Evolutionary conservation across 2,329 filamentous ascomycete species (phyloP).

Genomic region (Beauveria sp.): DNA sequence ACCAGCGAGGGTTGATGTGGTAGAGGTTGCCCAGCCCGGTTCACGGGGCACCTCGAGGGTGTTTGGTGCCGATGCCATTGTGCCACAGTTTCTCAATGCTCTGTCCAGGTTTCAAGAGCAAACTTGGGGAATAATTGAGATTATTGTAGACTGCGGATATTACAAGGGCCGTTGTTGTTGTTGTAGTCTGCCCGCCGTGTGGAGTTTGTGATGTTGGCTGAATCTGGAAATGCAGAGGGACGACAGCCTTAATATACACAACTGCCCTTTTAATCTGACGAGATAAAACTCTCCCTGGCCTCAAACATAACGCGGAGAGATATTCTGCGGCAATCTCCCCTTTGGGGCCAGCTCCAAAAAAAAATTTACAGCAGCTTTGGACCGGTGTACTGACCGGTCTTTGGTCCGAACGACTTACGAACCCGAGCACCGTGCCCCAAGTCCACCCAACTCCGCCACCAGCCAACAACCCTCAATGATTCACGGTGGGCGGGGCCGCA

Average conservation of each 20-base stretch:
- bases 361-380: not conserved
- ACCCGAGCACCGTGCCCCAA: conserved; percentile 1
- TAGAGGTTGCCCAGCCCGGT: conserved; percentile 2
- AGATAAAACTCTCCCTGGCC: not conserved
- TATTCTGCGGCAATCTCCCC: not conserved
- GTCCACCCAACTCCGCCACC: conserved; percentile 7
- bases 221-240: too few relatives aligned
- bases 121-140: too few relatives aligned
- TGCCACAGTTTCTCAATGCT: not conserved
- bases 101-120: too few relatives aligned
- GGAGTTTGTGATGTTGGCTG: too few relatives aligned
- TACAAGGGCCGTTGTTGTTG: too few relatives aligned
- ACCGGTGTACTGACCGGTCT: not conserved
- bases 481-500: conserved; percentile 6
- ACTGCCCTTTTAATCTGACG: not conserved
- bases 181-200: too few relatives aligned
- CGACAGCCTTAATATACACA: too few relatives aligned
- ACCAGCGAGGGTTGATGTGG: conserved; percentile 5
- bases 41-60: conserved; percentile 7
- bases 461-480: not conserved
- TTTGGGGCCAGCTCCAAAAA: not conserved
- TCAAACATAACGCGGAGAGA: not conserved
- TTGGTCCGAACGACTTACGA: not conserved
- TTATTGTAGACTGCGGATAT: too few relatives aligned
- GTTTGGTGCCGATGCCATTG: conserved; percentile 2